Evolutionary conservation across 2,329 filamentous ascomycete genomes (phyloP), one percentile per base, ranked within the genome.

Genomic region (Xylaria sp.): DNA sequence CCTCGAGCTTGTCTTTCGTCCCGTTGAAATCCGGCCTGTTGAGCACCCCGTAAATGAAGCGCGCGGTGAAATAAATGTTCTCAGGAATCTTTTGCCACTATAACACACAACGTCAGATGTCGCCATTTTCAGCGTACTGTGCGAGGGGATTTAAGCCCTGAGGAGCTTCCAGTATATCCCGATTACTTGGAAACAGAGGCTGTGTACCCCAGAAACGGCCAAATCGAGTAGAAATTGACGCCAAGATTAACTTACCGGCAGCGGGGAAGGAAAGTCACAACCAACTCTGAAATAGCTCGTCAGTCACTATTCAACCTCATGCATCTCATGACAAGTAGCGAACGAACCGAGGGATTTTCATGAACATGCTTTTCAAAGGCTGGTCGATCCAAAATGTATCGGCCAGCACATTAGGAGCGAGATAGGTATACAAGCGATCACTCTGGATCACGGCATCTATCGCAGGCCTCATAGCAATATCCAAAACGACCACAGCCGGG

Each of bases 331-430:
- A 46, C 23, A 37, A 54, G 28, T 46, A 5, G 15, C 12, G 5
- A 34, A 73, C 73, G 44, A 69, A 75, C 73, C 64, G 58, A 25
- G 73, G 63, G 60, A 73, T 70, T 58, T 76, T 76, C 71, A 67
- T 72, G 39, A 76, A 58, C 66, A 72, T 69, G 20, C 41, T 55
- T 6, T 31, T 57, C 10, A 58, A 69, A 8, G 74, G 74, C 28
- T 75, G 73, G 2, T 72, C 61, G 0, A 28, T 34, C 15, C 57
- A 62, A 51, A 76, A 73, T 13, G 60, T 73, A n/a, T 75, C 73
- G 3, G 69, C 50, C 23, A 73, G 50, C 3, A 69, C 65, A 44
- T 74, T 73, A 10, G 73, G 74, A 6, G 57, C 54, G 20, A 76
- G 57, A 34, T 69, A 68, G 20, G 70, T 71, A 59, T 73, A 69